Base-by-base conservation (phyloP, 768 basidiomycete species). In the Naganishia friedmannii region DNA sequence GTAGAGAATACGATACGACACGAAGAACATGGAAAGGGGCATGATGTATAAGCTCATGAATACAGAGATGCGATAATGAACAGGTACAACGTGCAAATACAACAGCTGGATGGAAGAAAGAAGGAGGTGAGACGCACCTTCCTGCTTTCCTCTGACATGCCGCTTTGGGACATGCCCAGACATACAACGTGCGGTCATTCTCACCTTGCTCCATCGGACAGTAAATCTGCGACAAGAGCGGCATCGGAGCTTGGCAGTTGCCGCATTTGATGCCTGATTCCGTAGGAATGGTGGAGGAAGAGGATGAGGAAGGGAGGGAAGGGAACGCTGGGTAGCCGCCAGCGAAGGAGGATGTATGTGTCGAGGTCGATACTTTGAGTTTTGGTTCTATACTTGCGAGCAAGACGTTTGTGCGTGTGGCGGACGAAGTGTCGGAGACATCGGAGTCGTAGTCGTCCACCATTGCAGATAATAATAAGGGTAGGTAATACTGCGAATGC, bases 261-360 rank as follows among this genome's bases (percentile, higher is more conserved):
- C 72, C 72, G 58, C 79, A 80, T 28, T 48, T 72, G 51, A 80
- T 68, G 60, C 60, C 60, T 8, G 60, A 42, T 1, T 67, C 53
- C 28, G 67, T 46, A 3, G 77, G 77, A 13, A 74, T 60, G 12
- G 72, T 60, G 12, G 72, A 37, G n/a, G 69, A 66, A 10, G 68
- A 66, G 23, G 70, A 58, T 15, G 66, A 37, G 53, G 60, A 32
- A 2, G 73, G 63, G 1, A 76, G 53, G 26, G 75, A 67, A 15
- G 79, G 77, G 66, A 78, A 79, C 26, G 77, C 73, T 13, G 79
- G 78, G 66, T 80, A 80, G 8, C 79, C 79, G 29, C 79, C 79
- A 28, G 79, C 75, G 19, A 70, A 60, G 10, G 78, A 79, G 4
- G 73, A 70, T 17, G 67, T 60, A 56, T 77, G 73, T 0, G 78